Evolutionary conservation across 2,329 filamentous ascomycete species (phyloP).

Genomic region (Curvularia hawaiiensis): DNA sequence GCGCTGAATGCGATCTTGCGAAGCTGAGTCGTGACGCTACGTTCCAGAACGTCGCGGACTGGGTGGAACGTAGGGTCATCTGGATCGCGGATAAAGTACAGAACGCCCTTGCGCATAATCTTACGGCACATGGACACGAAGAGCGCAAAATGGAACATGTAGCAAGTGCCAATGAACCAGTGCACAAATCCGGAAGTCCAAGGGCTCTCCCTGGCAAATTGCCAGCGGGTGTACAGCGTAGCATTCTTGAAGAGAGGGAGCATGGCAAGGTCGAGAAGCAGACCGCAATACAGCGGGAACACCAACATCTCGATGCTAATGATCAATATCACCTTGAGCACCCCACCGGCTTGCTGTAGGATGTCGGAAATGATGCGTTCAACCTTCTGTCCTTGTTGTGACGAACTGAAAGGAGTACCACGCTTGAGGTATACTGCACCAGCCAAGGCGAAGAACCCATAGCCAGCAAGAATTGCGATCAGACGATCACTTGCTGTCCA

Average conservation of each 20-base stretch:
- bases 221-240: slow-evolving; percentile 74
- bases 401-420: slow-evolving; percentile 69
- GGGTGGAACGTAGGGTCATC: slow-evolving; percentile 99
- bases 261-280: slow-evolving; percentile 85
- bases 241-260: slow-evolving; percentile 86
- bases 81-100: slow-evolving; percentile 97
- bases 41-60: slow-evolving; percentile 92
- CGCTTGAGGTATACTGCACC: slow-evolving; percentile 81
- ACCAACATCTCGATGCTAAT: slow-evolving; percentile 99
- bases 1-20: slow-evolving; percentile 97
- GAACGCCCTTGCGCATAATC: slow-evolving; percentile 91
- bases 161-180: slow-evolving; percentile 98
- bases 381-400: slow-evolving; percentile 59
- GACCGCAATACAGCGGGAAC: slow-evolving; percentile 93
- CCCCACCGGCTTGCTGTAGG: slow-evolving; percentile 90
- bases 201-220: slow-evolving; percentile 79
- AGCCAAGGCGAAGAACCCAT: slow-evolving; percentile 73
- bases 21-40: slow-evolving; percentile 88
- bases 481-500: slow-evolving; percentile 61
- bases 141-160: slow-evolving; percentile 99
- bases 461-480: slow-evolving; percentile 82
- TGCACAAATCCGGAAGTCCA: slow-evolving; percentile 94
- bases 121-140: slow-evolving; percentile 99
- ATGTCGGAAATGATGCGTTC: slow-evolving; percentile 82
- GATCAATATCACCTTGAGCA: slow-evolving; percentile 96